A percentile compares a stretch with the other conserved stretches of the same genome.
Evolutionary conservation across 2,329 filamentous ascomycete species (phyloP).

Genomic region (Chrysoporthe cubensis): DNA sequence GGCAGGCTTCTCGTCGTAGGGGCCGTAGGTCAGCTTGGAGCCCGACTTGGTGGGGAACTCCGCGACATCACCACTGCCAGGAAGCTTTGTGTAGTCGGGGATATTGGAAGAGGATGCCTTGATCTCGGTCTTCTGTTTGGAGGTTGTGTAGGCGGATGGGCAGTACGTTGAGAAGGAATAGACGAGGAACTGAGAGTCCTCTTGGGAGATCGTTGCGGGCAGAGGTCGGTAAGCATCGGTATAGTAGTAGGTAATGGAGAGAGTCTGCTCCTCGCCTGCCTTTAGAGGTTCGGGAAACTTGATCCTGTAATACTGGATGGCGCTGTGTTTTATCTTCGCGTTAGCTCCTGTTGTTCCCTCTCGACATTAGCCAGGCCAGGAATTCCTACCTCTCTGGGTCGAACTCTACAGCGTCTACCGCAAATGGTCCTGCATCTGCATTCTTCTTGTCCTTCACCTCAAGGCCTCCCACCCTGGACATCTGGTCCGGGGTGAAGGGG

Average conservation of each 20-base stretch:
- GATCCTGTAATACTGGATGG: slow-evolving; percentile 83
- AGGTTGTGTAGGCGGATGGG: slow-evolving; percentile 80
- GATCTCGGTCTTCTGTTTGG: slow-evolving; percentile 96
- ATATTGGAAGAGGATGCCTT: slow-evolving; percentile 81
- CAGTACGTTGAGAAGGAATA: slow-evolving; percentile 87
- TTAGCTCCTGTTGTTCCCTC: background rate
- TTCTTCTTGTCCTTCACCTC: slow-evolving; percentile 95
- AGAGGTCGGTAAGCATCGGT: slow-evolving; percentile 80
- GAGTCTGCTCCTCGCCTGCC: slow-evolving; percentile 77
- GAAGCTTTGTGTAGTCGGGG: slow-evolving; percentile 82
- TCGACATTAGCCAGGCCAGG: background rate
- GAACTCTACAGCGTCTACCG: slow-evolving; percentile 69
- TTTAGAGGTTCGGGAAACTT: slow-evolving; percentile 76
- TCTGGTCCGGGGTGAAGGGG: slow-evolving; percentile 77
- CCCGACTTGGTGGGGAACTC: slow-evolving; percentile 80
- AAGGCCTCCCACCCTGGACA: slow-evolving; percentile 79
- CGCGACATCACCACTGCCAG: slow-evolving; percentile 62
- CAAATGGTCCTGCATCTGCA: slow-evolving; percentile 67
- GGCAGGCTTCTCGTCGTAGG: slow-evolving; percentile 81
- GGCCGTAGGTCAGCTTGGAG: slow-evolving; percentile 84
- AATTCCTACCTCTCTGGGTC: slow-evolving; percentile 59
- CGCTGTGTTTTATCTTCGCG: slow-evolving; percentile 47
- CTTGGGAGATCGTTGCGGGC: slow-evolving; percentile 80
- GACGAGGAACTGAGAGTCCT: slow-evolving; percentile 82
- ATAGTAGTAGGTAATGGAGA: slow-evolving; percentile 84